These are phyloP conservation scores for Flaveria brownii DNA, from an alignment of 129 eudicot genomes.

Conservation along the genomic window DNA sequence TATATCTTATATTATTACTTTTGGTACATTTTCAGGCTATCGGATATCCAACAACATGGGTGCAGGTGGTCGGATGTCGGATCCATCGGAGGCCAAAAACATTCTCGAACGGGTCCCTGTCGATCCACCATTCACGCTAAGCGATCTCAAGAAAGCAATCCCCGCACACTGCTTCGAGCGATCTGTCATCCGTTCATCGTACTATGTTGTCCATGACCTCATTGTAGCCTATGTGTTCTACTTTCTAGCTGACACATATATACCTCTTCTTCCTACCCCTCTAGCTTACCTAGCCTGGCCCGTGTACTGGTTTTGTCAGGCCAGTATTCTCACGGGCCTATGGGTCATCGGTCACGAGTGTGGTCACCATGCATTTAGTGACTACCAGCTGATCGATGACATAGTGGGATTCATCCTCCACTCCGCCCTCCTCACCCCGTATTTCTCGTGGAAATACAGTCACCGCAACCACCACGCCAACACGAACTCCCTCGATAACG, in stretches of 20 bases:
- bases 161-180: conserved; percentile 55
- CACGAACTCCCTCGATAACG: conserved; percentile 37
- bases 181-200: conserved; percentile 47
- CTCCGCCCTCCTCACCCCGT: conserved; percentile 34
- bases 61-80: conserved; percentile 51
- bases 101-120: conserved; percentile 45
- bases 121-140: conserved; percentile 49
- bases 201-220: conserved; percentile 50
- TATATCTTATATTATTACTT: background rate
- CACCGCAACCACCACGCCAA: conserved; percentile 44
- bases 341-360: conserved; percentile 57
- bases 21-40: conserved; percentile 12
- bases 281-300: conserved; percentile 53
- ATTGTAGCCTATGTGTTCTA: conserved; percentile 46
- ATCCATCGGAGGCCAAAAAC: conserved; percentile 23
- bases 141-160: conserved; percentile 49
- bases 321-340: conserved; percentile 51
- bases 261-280: conserved; percentile 42
- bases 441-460: conserved; percentile 41
- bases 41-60: conserved; percentile 37
- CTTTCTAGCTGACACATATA: conserved; percentile 42
- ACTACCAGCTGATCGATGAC: conserved; percentile 28
- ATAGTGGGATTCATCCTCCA: conserved; percentile 33
- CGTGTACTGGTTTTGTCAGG: conserved; percentile 49
- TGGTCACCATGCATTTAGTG: conserved; percentile 42